These are phyloP conservation scores for Clohesyomyces aquaticus DNA, from an alignment of 495 filamentous ascomycete genomes.

Conservation along the genomic window DNA sequence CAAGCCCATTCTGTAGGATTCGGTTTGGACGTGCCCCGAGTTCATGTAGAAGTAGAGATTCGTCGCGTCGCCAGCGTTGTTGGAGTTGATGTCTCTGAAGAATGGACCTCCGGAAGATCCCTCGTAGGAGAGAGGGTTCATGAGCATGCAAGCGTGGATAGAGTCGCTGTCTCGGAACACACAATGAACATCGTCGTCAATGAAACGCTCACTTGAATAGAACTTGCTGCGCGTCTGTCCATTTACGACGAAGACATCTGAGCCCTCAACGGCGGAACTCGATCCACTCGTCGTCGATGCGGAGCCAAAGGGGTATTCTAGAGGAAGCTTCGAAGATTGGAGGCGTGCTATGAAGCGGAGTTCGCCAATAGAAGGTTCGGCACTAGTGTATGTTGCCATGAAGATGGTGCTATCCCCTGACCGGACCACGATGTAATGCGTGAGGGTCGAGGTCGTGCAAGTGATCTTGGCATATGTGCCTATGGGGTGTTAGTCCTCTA, in stretches of 20 bases:
- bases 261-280: slow-evolving; percentile 60
- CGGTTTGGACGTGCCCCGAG: slow-evolving; percentile 65
- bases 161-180: slow-evolving; percentile 54
- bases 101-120: slow-evolving; percentile 60
- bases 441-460: slow-evolving; percentile 62
- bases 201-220: slow-evolving; percentile 68
- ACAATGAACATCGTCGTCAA: slow-evolving; percentile 68
- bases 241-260: slow-evolving; percentile 64
- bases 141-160: slow-evolving; percentile 54
- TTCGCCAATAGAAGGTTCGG: slow-evolving; percentile 63
- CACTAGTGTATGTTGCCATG: slow-evolving; percentile 66
- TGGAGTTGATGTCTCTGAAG: slow-evolving; percentile 67
- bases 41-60: slow-evolving; percentile 74
- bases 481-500: slow-evolving; percentile 5
- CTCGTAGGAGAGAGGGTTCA: slow-evolving; percentile 54
- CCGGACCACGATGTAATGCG: slow-evolving; percentile 65
- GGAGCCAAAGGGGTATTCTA: slow-evolving; percentile 56
- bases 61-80: slow-evolving; percentile 61
- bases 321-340: slow-evolving; percentile 57
- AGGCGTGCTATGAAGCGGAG: slow-evolving; percentile 68
- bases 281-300: slow-evolving; percentile 57
- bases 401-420: slow-evolving; percentile 63
- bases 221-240: slow-evolving; percentile 70
- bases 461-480: slow-evolving; percentile 64
- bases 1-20: slow-evolving; percentile 64